Evolutionary conservation across 2,329 filamentous ascomycete species (phyloP), one percentile per base, ranked within the genome.

Genomic region (Didymella sp.): DNA sequence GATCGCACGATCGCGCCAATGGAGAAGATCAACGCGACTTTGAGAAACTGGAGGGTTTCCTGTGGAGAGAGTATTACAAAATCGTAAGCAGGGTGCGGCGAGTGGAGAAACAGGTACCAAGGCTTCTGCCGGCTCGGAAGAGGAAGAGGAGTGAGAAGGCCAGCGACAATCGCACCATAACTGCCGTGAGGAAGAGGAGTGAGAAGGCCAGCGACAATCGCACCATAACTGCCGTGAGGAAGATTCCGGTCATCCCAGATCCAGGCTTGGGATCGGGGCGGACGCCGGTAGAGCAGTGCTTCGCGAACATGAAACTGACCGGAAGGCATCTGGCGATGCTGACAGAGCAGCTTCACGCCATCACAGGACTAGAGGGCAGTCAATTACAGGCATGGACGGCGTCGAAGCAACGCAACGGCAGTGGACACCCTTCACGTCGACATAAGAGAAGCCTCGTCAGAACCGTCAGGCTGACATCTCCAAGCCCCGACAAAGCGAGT

Each of bases 301-400:
- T 13, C 30, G 24, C 19, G 19, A 11, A 13, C n/a, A 22, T 38
- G 3, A 21, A 17, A 8, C 7, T 17, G 19, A 46, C 46, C 0
- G 52, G 33, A 12, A 50, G 31, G 33, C 11, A 9, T 2, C 31
- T 56, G 6, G 46, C 46, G 25, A 33, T 47, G n/a, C 27, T 50
- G 11, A 50, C 46, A 1, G 22, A 50, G 33, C 40, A 56, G 13
- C n/a, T 50, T 6, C 9, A 22, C 12, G 11, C 45, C 17, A 11
- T 50, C 5, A 50, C 45, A 0, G 40, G 40, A 1, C 27, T 40
- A 15, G 31, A 45, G 8, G 24, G 21, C 6, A 19, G 33, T 5
- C 31, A 37, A 8, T 13, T 44, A 15, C n/a, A 12, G 2, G 11
- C 17, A 2, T 38, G 51, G 44, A 19, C 8, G 6, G 13, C 13